phyloP scores from a whole-genome alignment of 2,329 filamentous ascomycete species.

The Pestalotiopsis sp. region DNA sequence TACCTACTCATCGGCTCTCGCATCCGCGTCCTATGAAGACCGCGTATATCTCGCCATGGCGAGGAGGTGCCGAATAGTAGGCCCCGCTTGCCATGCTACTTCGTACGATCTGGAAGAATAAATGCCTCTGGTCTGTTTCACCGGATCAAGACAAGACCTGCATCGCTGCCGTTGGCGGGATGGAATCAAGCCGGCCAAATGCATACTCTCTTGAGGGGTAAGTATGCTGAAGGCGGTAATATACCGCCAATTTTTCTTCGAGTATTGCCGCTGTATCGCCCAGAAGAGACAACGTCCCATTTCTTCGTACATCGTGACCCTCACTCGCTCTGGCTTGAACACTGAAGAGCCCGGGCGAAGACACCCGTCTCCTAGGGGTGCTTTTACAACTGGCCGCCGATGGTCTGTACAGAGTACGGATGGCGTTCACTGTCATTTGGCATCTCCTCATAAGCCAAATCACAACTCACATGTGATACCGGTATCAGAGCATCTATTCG shows the following conservation, averaged over 20 bases:
- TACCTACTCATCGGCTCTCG: background rate
- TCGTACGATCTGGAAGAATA: background rate
- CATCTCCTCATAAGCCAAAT: no score
- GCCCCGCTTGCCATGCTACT: background rate
- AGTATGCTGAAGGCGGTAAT: background rate
- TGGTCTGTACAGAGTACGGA: no score
- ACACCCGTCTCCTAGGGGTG: background rate
- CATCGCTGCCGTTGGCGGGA: background rate
- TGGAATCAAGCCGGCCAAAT: background rate
- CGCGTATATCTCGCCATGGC: background rate
- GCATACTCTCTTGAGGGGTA: conserved; percentile 6
- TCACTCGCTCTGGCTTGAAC: background rate
- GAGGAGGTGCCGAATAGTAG: background rate
- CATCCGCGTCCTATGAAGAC: background rate
- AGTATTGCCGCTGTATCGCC: background rate
- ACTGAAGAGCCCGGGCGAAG: background rate
- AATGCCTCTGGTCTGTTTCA: conserved; percentile 1
- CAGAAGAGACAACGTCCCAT: background rate
- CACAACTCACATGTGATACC: no score
- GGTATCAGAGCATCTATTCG: no score
- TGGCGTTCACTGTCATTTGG: no score
- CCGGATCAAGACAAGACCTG: background rate
- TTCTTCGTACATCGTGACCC: background rate
- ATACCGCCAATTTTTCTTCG: background rate
- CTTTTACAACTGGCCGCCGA: no score